Conservation (phyloP, 164 flowering plant genomes). For the Umbilicus rupestris region DNA sequence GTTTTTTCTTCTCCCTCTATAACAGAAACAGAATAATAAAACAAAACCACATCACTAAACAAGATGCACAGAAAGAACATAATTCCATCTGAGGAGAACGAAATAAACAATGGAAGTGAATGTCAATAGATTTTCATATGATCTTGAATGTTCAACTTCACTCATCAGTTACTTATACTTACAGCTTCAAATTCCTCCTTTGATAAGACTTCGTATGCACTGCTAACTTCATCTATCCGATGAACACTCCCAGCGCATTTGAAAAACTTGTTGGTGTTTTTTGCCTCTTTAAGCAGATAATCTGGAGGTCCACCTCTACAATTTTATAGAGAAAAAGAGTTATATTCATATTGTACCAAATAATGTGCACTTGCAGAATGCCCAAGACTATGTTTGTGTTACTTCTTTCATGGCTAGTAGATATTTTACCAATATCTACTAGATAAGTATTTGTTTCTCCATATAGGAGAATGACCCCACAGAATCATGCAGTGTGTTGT, state of each 20-base stretch:
- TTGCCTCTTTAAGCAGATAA: conserved; percentile 72
- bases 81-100: not conserved
- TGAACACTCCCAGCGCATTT: conserved; percentile 59
- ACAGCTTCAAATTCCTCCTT: conserved; percentile 92
- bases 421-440: too few relatives aligned
- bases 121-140: not conserved
- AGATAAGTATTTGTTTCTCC: too few relatives aligned
- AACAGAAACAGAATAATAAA: conserved; percentile 13
- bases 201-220: conserved; percentile 57
- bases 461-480: not conserved
- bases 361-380: not conserved
- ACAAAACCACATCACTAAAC: conserved; percentile 7
- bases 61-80: not conserved
- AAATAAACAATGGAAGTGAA: not conserved
- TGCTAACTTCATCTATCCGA: conserved; percentile 38
- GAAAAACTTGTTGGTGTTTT: conserved; percentile 78
- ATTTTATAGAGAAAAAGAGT: conserved; percentile 9
- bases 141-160: not conserved
- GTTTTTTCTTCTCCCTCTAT: conserved; percentile 82
- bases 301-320: conserved; percentile 93
- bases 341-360: not conserved
- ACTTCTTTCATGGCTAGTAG: not conserved
- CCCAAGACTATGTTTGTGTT: not conserved
- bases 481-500: not conserved
- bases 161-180: conserved; percentile 23